Evolutionary conservation across 768 basidiomycete species (phyloP), one percentile per base, ranked within the genome.

Genomic region (Scleroderma citrinum): DNA sequence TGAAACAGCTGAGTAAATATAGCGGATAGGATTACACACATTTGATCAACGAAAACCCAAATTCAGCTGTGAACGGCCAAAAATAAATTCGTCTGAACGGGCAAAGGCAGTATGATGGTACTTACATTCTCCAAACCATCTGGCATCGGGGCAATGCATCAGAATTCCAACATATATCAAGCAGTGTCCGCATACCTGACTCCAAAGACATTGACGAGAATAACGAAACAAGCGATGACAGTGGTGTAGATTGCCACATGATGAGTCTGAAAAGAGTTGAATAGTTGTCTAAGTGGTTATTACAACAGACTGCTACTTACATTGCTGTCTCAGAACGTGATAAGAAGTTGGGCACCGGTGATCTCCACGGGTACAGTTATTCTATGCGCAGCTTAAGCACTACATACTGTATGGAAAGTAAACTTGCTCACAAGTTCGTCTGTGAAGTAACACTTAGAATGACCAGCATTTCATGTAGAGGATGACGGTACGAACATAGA

Each of bases 301-400:
- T 11, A 48, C 40, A 42, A 32, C 24, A 24, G 37, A 34, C 21
- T 39, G 26, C 13, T 47, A 37, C 72, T 49, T 51, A 82, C 81
- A 55, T 83, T 70, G 24, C 66, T 54, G 64, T 86, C 82, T 87
- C 87, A 90, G 69, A 82, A 89, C 6, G 77, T 72, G 48, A 90
- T 70, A 10, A 92, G 64, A 44, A 90, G 75, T 13, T 78, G 75
- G 8, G 84, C 80, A 2, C 87, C 87, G 1, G 81, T 81, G 47
- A 92, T 75, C 68, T 89, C 87, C n/a, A 82, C 80, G 8, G 85
- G 85, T 0, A 80, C 72, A 1, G 82, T 75, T 46, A 85, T 81
- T n/a, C 76, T 77, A 43, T 19, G 34, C 16, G 20, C 10, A 23
- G 7, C 3, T 45, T 13, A 31, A 46, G 23, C 2, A 26, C 44